phyloP scores from a whole-genome alignment of 2,329 filamentous ascomycete species.

The Monilinia laxa region DNA sequence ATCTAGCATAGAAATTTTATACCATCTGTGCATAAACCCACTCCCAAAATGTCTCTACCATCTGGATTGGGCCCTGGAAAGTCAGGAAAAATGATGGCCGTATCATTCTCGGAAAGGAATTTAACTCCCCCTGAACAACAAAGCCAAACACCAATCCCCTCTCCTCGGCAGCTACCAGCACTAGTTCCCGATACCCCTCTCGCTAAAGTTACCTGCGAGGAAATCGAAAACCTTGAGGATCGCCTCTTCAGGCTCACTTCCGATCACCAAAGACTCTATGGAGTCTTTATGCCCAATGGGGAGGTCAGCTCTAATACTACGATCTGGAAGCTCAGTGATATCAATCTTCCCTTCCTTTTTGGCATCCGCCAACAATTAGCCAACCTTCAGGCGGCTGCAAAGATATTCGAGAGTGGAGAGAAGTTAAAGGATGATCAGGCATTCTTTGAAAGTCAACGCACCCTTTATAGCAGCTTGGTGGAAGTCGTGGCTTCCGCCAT shows the following conservation, averaged over 20 bases:
- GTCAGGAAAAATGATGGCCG: background rate
- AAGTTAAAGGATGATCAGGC: background rate
- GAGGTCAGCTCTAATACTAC: background rate
- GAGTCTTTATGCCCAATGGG: background rate
- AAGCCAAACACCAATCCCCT: no score
- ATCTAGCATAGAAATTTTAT: background rate
- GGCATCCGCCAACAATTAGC: background rate
- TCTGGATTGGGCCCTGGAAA: background rate
- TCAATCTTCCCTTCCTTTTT: background rate
- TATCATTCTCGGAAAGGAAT: background rate
- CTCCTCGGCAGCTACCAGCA: background rate
- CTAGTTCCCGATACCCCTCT: background rate
- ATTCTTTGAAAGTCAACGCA: background rate
- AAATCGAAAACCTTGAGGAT: background rate
- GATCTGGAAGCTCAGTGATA: background rate
- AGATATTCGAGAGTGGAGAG: background rate
- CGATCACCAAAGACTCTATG: conserved; percentile 2
- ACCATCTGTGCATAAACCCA: background rate
- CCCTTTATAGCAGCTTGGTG: background rate
- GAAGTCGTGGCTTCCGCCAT: background rate
- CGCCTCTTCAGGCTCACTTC: background rate
- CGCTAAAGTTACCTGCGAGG: background rate
- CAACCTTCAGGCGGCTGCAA: background rate
- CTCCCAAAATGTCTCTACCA: background rate
- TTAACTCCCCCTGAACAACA: no score